These are phyloP conservation scores for Lagerstroemia speciosa DNA, from an alignment of 345 rosid species.

Conservation along the genomic window DNA sequence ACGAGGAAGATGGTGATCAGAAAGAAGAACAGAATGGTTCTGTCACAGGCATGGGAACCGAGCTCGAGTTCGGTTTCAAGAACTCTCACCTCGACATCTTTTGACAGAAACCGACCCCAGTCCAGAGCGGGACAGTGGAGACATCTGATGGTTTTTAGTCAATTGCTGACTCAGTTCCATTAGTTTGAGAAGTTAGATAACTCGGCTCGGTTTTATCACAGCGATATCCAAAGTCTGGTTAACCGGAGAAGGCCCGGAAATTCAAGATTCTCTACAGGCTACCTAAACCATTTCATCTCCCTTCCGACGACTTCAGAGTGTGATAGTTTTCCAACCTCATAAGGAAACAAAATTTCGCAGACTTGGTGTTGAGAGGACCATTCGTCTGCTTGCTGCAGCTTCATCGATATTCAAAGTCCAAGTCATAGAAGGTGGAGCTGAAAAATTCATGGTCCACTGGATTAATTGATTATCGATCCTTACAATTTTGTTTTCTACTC, in stretches of 20 bases:
- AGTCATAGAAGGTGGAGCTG: background rate
- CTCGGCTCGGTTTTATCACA: too few relatives aligned
- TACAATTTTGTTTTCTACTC: too few relatives aligned
- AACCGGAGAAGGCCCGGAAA: too few relatives aligned
- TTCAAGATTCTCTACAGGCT: background rate
- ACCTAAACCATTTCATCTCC: background rate
- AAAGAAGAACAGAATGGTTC: constrained; percentile 15
- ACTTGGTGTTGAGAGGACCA: background rate
- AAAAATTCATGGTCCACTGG: background rate
- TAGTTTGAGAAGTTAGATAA: too few relatives aligned
- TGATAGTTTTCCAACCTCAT: background rate
- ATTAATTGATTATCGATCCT: too few relatives aligned
- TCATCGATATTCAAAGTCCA: background rate
- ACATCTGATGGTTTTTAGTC: too few relatives aligned
- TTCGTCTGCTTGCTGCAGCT: background rate
- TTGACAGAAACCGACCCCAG: background rate
- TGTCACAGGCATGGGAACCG: constrained; percentile 37
- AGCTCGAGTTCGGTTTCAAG: constrained; percentile 37
- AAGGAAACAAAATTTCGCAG: background rate
- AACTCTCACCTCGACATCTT: constrained; percentile 36
- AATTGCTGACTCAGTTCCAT: too few relatives aligned
- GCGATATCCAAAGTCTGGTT: background rate
- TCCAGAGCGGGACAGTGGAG: too few relatives aligned
- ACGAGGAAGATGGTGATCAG: constrained; percentile 14
- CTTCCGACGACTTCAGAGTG: background rate